Percentiles rank a stretch among this genome's conserved stretches.
phyloP scores from a whole-genome alignment of 768 basidiomycete species.

The Lactarius indigo region DNA sequence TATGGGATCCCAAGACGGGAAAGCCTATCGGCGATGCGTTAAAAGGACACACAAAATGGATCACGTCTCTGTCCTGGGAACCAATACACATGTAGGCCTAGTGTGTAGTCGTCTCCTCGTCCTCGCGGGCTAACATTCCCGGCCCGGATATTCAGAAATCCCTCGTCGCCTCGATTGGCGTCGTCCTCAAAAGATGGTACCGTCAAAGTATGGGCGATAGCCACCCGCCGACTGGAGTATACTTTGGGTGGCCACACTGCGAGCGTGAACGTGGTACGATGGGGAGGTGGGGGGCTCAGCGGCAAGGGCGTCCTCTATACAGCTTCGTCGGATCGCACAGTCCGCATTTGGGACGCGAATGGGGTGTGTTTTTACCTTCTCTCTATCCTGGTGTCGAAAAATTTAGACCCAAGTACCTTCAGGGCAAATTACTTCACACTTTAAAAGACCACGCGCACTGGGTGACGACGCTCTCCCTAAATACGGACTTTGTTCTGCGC shows the following conservation, averaged over 20 bases:
- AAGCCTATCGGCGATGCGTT: slow-evolving; percentile 85
- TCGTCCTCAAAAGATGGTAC: slow-evolving; percentile 96
- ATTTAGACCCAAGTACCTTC: not conserved
- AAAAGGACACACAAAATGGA: slow-evolving; percentile 94
- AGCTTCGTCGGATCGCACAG: slow-evolving; percentile 90
- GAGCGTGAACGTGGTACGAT: slow-evolving; percentile 91
- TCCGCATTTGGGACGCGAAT: slow-evolving; percentile 91
- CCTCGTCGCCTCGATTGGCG: slow-evolving; percentile 76
- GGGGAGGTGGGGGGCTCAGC: slow-evolving; percentile 81
- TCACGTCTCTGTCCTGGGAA: slow-evolving; percentile 93
- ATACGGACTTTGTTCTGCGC: slow-evolving; percentile 91
- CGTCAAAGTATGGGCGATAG: slow-evolving; percentile 89
- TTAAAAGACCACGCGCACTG: slow-evolving; percentile 97
- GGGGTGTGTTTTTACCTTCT: slow-evolving; percentile 39
- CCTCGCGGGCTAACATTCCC: not conserved
- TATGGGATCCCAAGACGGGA: slow-evolving; percentile 94
- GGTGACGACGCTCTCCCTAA: slow-evolving; percentile 95
- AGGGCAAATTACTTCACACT: slow-evolving; percentile 82
- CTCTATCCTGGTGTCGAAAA: not conserved
- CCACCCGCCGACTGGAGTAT: slow-evolving; percentile 69
- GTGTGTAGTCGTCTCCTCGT: slow-evolving; percentile 2
- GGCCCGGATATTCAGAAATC: slow-evolving; percentile 49
- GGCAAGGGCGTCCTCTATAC: slow-evolving; percentile 82
- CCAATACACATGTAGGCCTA: slow-evolving; percentile 80
- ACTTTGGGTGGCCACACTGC: slow-evolving; percentile 91